Conservation (phyloP, 2,329 filamentous ascomycete species). For the Claviceps paspali region DNA sequence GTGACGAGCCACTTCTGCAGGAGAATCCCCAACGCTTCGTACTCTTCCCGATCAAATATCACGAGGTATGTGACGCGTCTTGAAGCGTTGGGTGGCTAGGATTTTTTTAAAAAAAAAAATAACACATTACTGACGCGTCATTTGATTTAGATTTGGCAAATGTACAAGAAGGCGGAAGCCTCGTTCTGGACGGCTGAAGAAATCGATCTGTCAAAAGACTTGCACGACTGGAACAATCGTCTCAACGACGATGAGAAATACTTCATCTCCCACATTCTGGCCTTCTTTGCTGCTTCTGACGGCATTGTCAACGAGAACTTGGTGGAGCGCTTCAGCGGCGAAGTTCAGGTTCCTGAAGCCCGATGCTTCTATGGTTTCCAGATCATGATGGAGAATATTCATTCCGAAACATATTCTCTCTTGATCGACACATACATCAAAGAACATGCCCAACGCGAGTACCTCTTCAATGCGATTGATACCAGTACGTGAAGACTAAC, state of each 20-base stretch:
- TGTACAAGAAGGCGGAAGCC: conserved; percentile 99
- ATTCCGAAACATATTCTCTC: conserved; percentile 98
- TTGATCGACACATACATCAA: conserved; percentile 99
- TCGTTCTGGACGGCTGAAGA: conserved; percentile 99
- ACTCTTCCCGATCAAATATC: conserved; percentile 97
- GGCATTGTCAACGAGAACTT: conserved; percentile 99
- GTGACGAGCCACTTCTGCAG: conserved; percentile 77
- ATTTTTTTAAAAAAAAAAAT: too few species aligned
- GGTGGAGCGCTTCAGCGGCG: conserved; percentile 89
- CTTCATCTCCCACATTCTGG: conserved; percentile 96
- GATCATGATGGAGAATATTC: conserved; percentile 99
- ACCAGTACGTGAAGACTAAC: conserved; percentile 52
- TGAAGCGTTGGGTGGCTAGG: conserved; percentile 60
- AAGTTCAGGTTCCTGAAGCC: conserved; percentile 94
- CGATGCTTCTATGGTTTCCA: conserved; percentile 99
- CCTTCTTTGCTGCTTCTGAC: conserved; percentile 97
- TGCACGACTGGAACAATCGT: conserved; percentile 98
- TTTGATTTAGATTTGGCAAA: conserved; percentile 77
- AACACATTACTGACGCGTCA: background rate
- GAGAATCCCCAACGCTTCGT: conserved; percentile 96
- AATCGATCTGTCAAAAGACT: conserved; percentile 96
- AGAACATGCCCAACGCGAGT: conserved; percentile 82
- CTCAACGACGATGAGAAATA: conserved; percentile 94
- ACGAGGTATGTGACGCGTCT: conserved; percentile 64
- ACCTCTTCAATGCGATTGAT: conserved; percentile 97